Conservation (phyloP, 305 asterid genomes). For the Withania somnifera region DNA sequence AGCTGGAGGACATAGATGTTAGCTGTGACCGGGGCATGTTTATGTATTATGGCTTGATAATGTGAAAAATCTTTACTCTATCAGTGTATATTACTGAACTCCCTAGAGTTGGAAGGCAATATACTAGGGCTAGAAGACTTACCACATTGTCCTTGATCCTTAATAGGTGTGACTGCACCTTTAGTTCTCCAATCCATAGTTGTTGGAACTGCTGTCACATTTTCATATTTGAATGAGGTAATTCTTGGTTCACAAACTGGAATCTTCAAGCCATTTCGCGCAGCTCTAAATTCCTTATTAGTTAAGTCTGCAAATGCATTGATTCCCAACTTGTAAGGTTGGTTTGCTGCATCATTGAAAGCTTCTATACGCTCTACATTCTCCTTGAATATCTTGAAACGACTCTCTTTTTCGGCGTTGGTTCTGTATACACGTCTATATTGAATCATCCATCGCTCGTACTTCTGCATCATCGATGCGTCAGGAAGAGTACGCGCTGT, state of each 20-base stretch:
- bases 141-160: conserved; percentile 50
- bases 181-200: conserved; percentile 41
- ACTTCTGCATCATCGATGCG: background rate
- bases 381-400: conserved; percentile 30
- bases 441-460: background rate
- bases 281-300: conserved; percentile 34
- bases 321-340: conserved; percentile 29
- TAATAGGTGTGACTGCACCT: conserved; percentile 48
- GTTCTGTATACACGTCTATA: background rate
- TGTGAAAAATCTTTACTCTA: background rate
- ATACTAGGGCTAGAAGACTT: background rate
- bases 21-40: no score
- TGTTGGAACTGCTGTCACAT: conserved; percentile 26
- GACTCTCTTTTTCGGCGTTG: conserved; percentile 23
- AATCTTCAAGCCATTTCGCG: conserved; percentile 7
- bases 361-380: conserved; percentile 28
- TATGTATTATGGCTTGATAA: no score
- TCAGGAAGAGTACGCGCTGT: conserved; percentile 13
- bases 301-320: conserved; percentile 38
- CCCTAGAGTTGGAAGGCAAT: no score
- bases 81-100: background rate
- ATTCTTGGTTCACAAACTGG: background rate
- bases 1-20: no score
- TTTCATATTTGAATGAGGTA: conserved; percentile 26
- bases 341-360: conserved; percentile 21